Conservation (phyloP, 1,284 basidiomycete genomes). For the Cutaneotrichosporon daszewskae region DNA sequence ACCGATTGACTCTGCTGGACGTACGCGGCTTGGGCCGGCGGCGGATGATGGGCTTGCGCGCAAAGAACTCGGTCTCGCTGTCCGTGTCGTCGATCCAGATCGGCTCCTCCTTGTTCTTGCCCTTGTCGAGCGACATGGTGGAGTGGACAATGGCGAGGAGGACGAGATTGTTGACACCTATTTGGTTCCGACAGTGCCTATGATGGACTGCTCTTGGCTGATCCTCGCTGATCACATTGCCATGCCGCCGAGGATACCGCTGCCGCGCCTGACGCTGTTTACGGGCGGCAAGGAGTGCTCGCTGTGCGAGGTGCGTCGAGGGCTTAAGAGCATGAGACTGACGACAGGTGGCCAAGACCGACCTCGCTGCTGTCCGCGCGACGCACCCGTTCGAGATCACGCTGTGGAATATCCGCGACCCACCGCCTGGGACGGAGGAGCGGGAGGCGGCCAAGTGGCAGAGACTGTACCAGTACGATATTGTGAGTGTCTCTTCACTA, state of each 20-base stretch:
- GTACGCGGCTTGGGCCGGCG: too few species aligned
- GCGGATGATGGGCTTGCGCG: conserved; percentile 11
- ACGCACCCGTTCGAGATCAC: conserved; percentile 39
- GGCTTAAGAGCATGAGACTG: not conserved
- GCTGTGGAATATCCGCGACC: conserved; percentile 43
- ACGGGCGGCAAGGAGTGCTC: conserved; percentile 47
- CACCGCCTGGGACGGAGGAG: conserved; percentile 27
- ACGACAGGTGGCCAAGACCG: conserved; percentile 37
- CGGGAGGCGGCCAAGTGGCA: conserved; percentile 40
- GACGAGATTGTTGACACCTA: not conserved
- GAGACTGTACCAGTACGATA: conserved; percentile 45
- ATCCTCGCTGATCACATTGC: too few species aligned
- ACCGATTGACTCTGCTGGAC: too few species aligned
- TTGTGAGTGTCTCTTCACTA: conserved; percentile 25
- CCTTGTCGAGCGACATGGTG: conserved; percentile 10
- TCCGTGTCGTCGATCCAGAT: conserved; percentile 16
- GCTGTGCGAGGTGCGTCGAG: conserved; percentile 40
- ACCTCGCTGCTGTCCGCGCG: conserved; percentile 30
- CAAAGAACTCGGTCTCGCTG: conserved; percentile 32
- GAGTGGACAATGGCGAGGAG: not conserved
- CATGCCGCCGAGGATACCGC: conserved; percentile 34
- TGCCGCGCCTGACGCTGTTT: conserved; percentile 42
- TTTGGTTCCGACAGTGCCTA: too few species aligned
- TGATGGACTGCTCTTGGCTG: too few species aligned
- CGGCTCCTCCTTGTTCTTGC: conserved; percentile 10